Evolutionary conservation across 805 yeast genomes (phyloP), one percentile per base, ranked within the genome.

Genomic region (Saturnispora sanitii): DNA sequence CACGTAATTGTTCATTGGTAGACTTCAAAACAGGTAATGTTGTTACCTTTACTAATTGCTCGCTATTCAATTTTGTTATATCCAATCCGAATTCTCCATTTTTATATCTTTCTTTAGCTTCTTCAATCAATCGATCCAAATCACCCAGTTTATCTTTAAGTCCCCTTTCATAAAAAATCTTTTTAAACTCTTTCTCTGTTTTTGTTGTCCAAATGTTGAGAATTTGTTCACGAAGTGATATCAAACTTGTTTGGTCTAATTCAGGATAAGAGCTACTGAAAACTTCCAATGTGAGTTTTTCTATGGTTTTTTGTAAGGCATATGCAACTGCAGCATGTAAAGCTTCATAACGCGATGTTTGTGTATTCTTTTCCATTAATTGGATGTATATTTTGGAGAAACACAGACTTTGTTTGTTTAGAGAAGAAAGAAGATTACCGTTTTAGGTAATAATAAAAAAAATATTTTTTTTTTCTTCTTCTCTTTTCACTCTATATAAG

Each of bases 241-340:
- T 68, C 20, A 74, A 53, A 0, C 66, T 56, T 20, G 58, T 57
- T 4, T 49, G 46, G 4, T 76, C 77, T 4, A 63, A 66, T 4
- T 55, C 52, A 6, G 78, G 77, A 52, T 65, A 74, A 49, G 77
- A 70, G 33, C 63, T 51, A 21, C 52, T 50, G 25, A 74, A 52
- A 45, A 66, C 69, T 13, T 71, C 73, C 6, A 63, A 39, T 12
- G 68, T 57, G 30, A 74, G 49, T 38, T 71, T 63, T 42, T 65
- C 65, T 23, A 71, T 61, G 3, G 75, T 68, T 49, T 67, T 73
- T 33, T 56, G 47, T 26, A 62, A 44, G 16, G 66, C 57, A 40
- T 58, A 64, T 38, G 62, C 61, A 12, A 56, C 58, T 2, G 62
- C 67, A 30, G 56, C 48, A 37, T 55, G 51, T 21, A 64, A 49